Evolutionary conservation across 345 rosid species (phyloP), one percentile per base, ranked within the genome.

Genomic region (Eucalyptus shirleyi): DNA sequence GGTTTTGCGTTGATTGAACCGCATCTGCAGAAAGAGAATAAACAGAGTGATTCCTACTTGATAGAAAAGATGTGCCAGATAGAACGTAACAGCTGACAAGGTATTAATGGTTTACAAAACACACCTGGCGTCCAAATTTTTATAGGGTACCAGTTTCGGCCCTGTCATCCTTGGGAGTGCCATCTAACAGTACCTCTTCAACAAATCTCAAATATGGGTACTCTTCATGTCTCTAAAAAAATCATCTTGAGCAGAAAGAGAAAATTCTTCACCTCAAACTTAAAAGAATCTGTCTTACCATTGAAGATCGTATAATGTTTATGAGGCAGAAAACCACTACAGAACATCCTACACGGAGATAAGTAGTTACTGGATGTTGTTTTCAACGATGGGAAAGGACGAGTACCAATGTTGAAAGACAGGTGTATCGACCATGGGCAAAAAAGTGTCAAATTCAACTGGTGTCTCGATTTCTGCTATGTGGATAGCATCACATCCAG

Each of bases 401-500:
- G 96, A 96, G 91, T 91, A 93, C 98, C 98, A 96, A 67, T 98
- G 98, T 89, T 94, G 98, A 92, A 94, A 45, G 12, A 9, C 47
- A 98, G 21, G 93, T 59, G 91, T 88, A 19, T 96, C 96, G 88
- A 97, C 88, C 12, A 91, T 26, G 18, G 99, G 96, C 77, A 98
- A 93, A 92, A 94, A 97, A 50, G 98, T 96, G 93, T 98, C 99
- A 90, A 99, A 98, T 12, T 95, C 98, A 89, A 96, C 86, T 91
- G 88, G 92, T 59, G 91, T 91, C 92, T 96, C 93, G 89, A 97
- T 95, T 93, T 96, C 99, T 16, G 99, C 96, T 50, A 96, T 87
- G 92, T 98, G 99, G 67, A 96, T 93, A 88, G 98, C 99, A 91
- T 97, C 98, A 89, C 99, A 98, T 87, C 92, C 93, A 82, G 96